Conservation (phyloP, 2,329 filamentous ascomycete species). For the Aspergillus jensenii region DNA sequence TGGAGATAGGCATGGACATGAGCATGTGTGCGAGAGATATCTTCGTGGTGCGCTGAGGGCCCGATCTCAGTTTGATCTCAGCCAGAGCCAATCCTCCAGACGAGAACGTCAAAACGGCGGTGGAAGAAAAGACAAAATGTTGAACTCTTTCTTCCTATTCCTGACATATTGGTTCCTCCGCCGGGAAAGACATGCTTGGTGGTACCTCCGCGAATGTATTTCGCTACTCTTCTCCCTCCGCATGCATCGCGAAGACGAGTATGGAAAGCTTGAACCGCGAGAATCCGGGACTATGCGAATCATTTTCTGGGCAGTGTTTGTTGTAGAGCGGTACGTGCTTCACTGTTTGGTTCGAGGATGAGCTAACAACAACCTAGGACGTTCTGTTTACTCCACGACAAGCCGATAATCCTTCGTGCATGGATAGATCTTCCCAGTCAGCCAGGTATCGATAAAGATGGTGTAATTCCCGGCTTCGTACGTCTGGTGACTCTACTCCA, state of each 20-base stretch:
- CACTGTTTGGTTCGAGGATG: neutral
- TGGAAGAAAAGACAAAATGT: neutral
- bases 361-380: neutral
- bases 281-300: neutral
- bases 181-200: slow-evolving; percentile 3
- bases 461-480: neutral
- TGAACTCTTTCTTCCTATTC: neutral
- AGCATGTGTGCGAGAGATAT: neutral
- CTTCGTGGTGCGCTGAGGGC: neutral
- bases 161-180: slow-evolving; percentile 2
- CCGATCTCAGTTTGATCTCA: neutral
- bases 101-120: neutral
- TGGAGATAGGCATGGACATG: neutral
- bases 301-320: neutral
- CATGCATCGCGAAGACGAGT: neutral
- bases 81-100: neutral
- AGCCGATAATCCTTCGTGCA: neutral
- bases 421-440: neutral
- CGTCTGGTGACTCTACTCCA: neutral
- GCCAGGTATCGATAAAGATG: neutral
- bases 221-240: neutral
- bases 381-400: slow-evolving; percentile 6
- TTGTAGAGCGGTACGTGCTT: neutral
- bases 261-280: neutral
- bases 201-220: slow-evolving; percentile 4